Evolutionary conservation across 768 basidiomycete genomes (phyloP).

Genomic region (Podaxis carcinomalis): DNA sequence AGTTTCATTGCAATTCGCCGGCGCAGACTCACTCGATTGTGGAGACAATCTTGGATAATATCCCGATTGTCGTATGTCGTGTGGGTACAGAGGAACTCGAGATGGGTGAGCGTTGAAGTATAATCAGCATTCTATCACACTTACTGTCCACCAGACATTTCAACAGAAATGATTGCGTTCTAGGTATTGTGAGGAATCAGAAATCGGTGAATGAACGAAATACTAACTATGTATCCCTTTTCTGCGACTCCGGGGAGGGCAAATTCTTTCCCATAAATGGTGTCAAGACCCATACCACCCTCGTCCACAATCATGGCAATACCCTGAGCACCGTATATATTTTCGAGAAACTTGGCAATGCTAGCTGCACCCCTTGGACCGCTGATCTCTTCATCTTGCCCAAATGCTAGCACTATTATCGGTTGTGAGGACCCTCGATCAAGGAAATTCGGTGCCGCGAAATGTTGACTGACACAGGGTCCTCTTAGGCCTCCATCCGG

Average conservation of each 20-base stretch:
- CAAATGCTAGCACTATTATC: conserved; percentile 24
- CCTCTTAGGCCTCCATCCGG: conserved; percentile 21
- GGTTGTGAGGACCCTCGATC: not conserved
- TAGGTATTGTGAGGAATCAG: conserved; percentile 5
- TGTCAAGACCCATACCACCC: conserved; percentile 25
- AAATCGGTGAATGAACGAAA: not conserved
- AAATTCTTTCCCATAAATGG: conserved; percentile 19
- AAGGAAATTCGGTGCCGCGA: not conserved
- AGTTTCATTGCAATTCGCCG: not conserved
- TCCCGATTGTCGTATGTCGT: conserved; percentile 25
- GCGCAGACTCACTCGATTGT: conserved; percentile 20
- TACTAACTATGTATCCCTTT: conserved; percentile 25
- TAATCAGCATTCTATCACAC: not conserved
- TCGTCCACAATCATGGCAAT: conserved; percentile 30
- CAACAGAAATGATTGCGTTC: conserved; percentile 24
- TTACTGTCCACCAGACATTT: conserved; percentile 29
- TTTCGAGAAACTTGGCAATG: conserved; percentile 21
- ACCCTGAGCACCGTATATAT: conserved; percentile 21
- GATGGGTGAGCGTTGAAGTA: not conserved
- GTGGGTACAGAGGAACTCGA: conserved; percentile 25
- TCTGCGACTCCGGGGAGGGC: conserved; percentile 29
- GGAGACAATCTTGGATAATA: conserved; percentile 27
- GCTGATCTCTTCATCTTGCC: conserved; percentile 30
- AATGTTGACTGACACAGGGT: conserved; percentile 18
- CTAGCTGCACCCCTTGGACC: conserved; percentile 24